phyloP scores from a whole-genome alignment of 345 rosid species.

The Geranium brycei region DNA sequence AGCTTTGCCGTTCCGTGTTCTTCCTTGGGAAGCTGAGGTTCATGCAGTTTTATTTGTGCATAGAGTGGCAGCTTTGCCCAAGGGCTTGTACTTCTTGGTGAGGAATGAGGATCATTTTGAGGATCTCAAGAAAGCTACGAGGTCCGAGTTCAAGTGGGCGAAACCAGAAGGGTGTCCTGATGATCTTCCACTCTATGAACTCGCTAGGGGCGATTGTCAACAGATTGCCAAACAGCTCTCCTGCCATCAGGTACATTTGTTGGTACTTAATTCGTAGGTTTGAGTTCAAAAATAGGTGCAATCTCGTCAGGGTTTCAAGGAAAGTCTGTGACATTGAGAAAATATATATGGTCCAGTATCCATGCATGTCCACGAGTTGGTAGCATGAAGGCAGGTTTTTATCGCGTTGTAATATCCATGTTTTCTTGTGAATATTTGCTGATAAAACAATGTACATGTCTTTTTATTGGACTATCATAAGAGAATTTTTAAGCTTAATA shows the following conservation, averaged over 20 bases:
- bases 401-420: too few relatives aligned
- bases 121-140: constrained; percentile 39
- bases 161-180: constrained; percentile 74
- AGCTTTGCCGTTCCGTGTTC: constrained; percentile 63
- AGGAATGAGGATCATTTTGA: constrained; percentile 73
- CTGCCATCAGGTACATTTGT: constrained; percentile 57
- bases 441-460: too few relatives aligned
- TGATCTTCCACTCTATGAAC: constrained; percentile 54
- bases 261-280: too few relatives aligned
- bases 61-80: constrained; percentile 52
- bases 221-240: constrained; percentile 55
- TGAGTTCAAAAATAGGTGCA: too few relatives aligned
- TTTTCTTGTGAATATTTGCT: too few relatives aligned
- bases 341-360: too few relatives aligned
- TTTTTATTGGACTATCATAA: too few relatives aligned
- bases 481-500: too few relatives aligned
- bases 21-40: constrained; percentile 81
- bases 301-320: too few relatives aligned
- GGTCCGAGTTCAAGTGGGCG: constrained; percentile 53
- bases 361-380: too few relatives aligned
- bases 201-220: constrained; percentile 44
- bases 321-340: too few relatives aligned
- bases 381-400: too few relatives aligned
- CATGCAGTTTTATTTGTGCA: constrained; percentile 83
- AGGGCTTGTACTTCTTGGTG: constrained; percentile 70